Conservation (phyloP, 495 filamentous ascomycete genomes). For the Amphirosellinia nigrospora region DNA sequence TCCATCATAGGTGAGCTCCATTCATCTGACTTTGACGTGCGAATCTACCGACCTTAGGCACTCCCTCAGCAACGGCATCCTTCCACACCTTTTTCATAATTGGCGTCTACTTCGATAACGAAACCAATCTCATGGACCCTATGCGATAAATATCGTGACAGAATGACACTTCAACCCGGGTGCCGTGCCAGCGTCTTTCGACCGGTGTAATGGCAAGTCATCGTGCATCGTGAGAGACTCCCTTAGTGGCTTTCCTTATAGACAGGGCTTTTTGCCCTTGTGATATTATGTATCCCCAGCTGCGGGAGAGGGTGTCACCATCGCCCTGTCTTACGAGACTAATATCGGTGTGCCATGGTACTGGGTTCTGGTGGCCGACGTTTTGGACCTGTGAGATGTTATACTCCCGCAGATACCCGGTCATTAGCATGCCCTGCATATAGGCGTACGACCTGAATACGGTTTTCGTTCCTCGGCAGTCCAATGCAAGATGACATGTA, state of each 20-base stretch:
- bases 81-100: neutral
- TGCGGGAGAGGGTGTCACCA: neutral
- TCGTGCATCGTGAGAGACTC: neutral
- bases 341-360: slow-evolving; percentile 16
- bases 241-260: neutral
- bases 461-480: neutral
- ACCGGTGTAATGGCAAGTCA: neutral
- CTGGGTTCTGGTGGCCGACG: neutral
- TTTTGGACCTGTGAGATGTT: neutral
- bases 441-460: neutral
- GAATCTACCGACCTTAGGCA: neutral
- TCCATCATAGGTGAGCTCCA: neutral
- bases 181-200: neutral
- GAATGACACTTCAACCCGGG: neutral
- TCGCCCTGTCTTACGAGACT: neutral
- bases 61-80: neutral
- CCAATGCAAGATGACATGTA: neutral
- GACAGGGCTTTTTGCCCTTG: neutral
- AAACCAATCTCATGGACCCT: neutral
- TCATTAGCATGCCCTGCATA: neutral
- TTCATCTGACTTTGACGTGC: neutral
- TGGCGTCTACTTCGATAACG: neutral
- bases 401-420: neutral
- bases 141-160: neutral
- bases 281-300: neutral